Base-by-base conservation (phyloP, 23 red algal genomes). In the Gracilaria caudata region DNA sequence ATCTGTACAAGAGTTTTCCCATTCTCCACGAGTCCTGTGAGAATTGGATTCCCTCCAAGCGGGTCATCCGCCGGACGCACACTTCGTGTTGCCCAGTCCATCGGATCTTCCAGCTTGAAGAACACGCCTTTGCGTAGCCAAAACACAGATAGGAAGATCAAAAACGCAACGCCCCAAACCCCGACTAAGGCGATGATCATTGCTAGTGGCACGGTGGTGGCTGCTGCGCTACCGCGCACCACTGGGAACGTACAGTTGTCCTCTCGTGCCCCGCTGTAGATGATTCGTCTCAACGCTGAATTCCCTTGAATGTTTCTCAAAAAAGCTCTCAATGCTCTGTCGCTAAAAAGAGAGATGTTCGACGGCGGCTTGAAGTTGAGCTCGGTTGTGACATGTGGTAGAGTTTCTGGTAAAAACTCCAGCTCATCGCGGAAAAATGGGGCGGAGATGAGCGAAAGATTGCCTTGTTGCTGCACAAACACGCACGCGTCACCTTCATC, bases 201-300 rank as follows among this genome's bases (percentile, higher is more conserved):
- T n/a, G 66, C 66, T 34, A 72, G 23, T 23, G 66, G 66, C 0
- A 72, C 35, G 35, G 66, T 72, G 20, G 66, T 72, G 3, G 66
- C 66, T 10, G 35, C n/a, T n/a, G n/a, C n/a, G n/a, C n/a, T 72
- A 3, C 66, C 66, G 23, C 23, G 14, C 35, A 41, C 36, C 2
- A 72, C 66, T 43, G 66, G 66, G 23, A 72, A 72, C 36, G 66
- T 43, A 23, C 66, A 72, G 33, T 41, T 37, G 10, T 21, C 66
- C 30, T 72, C 66, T 19, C 66, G 4, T n/a, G 66, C 66, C 35
- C 66, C 66, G 23, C 66, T 72, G 35, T 72, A 72, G 35, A 72
- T 72, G 30, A 72, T 72, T 37, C 66, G 16, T 43, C 66, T 37
- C 35, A 72, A 14, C 16, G 66, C 66, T 43, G 66, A 4, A 43